Conservation (phyloP, 2,329 filamentous ascomycete genomes). For the Sordariomycetes sp. region DNA sequence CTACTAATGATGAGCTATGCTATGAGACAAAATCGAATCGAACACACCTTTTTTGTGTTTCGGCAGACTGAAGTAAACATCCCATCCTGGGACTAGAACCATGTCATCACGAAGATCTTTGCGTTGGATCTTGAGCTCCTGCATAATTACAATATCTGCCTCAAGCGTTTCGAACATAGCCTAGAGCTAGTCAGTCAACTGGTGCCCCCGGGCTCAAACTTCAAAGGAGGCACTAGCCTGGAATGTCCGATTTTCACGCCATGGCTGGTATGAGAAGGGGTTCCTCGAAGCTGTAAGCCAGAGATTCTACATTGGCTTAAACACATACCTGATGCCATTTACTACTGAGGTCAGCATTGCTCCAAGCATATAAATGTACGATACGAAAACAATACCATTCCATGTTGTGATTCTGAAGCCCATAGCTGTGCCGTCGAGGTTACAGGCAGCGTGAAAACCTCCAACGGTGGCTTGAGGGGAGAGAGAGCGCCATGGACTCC, state of each 20-base stretch:
- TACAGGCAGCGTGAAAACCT: too few relatives aligned
- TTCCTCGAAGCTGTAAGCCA: too few relatives aligned
- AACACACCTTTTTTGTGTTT: conserved; percentile 81
- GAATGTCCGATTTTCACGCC: conserved; percentile 62
- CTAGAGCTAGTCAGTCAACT: conserved; percentile 28
- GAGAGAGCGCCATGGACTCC: too few relatives aligned
- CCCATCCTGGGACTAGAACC: conserved; percentile 91
- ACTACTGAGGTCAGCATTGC: conserved; percentile 35
- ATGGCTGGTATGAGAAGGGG: conserved; percentile 77
- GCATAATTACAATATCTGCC: conserved; percentile 88
- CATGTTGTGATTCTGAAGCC: conserved; percentile 74
- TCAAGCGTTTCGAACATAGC: conserved; percentile 92
- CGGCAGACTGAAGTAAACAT: conserved; percentile 90
- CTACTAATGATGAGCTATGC: conserved; percentile 31
- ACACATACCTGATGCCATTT: conserved; percentile 65
- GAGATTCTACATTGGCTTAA: too few relatives aligned
- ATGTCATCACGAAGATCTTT: conserved; percentile 92
- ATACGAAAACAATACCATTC: conserved; percentile 70
- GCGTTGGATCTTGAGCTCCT: conserved; percentile 91
- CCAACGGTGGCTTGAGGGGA: too few relatives aligned
- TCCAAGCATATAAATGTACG: neutral
- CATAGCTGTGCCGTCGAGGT: too few relatives aligned
- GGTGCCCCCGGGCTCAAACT: neutral
- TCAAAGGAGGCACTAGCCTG: too few relatives aligned
- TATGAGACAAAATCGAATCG: neutral